Evolutionary conservation across 2,329 filamentous ascomycete species (phyloP).

Genomic region (Aureobasidium lini): DNA sequence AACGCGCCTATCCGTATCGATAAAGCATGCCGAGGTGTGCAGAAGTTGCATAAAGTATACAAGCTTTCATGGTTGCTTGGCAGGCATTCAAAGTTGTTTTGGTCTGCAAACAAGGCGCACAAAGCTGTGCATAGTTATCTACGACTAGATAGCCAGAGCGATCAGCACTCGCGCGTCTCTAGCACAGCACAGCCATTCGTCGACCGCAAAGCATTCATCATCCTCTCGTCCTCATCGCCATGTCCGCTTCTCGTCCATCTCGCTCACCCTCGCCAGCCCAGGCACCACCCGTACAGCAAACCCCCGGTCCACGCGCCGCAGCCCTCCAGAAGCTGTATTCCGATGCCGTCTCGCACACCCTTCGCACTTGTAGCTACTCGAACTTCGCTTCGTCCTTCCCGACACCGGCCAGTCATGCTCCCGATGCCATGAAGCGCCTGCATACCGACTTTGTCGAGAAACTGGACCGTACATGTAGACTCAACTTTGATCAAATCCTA

Average conservation of each 20-base stretch:
- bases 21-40: not conserved
- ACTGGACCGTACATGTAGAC: constrained; percentile 49
- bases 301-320: constrained; percentile 53
- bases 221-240: not conserved
- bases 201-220: not conserved
- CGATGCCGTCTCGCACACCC: constrained; percentile 50
- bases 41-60: not conserved
- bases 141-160: not conserved
- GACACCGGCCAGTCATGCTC: constrained; percentile 51
- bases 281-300: constrained; percentile 45
- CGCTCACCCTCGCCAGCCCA: constrained; percentile 45
- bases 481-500: constrained; percentile 56
- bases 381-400: constrained; percentile 60
- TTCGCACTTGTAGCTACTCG: constrained; percentile 53
- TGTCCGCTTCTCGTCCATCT: constrained; percentile 6
- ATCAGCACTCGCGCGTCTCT: constrained; percentile 2
- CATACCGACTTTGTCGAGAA: constrained; percentile 50
- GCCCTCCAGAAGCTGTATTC: constrained; percentile 54
- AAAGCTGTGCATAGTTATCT: not conserved
- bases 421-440: constrained; percentile 48
- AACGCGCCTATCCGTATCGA: not conserved
- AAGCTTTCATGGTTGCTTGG: not conserved
- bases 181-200: not conserved
- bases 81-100: not conserved
- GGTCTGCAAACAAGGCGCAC: not conserved